Conservation (phyloP, 768 basidiomycete species). For the Gloeostereum incarnatum region DNA sequence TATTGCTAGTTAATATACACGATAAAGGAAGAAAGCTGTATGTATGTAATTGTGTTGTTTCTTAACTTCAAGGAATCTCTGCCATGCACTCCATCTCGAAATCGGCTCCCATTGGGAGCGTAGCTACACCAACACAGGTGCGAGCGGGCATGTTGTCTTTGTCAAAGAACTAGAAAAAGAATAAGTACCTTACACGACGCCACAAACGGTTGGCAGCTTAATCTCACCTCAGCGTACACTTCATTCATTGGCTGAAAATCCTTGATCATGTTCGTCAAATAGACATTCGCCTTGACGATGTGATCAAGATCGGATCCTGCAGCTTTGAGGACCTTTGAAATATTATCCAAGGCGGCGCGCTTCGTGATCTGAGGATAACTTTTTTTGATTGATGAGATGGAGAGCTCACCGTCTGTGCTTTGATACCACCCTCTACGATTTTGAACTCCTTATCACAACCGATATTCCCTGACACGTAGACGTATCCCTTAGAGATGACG, state of each 20-base stretch:
- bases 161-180: slow-evolving; percentile 33
- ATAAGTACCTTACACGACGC: not conserved
- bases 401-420: slow-evolving; percentile 23
- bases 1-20: slow-evolving; percentile 10
- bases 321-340: slow-evolving; percentile 29
- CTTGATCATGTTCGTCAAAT: slow-evolving; percentile 24
- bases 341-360: slow-evolving; percentile 28
- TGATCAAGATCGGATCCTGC: slow-evolving; percentile 30
- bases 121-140: slow-evolving; percentile 48
- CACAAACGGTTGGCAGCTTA: not conserved
- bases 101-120: slow-evolving; percentile 41
- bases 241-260: slow-evolving; percentile 31
- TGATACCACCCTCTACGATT: slow-evolving; percentile 23
- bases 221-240: slow-evolving; percentile 23
- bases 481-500: slow-evolving; percentile 22
- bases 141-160: slow-evolving; percentile 38
- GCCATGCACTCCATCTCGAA: slow-evolving; percentile 60
- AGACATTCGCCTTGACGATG: slow-evolving; percentile 32
- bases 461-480: slow-evolving; percentile 29
- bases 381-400: not conserved
- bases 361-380: slow-evolving; percentile 7
- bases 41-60: slow-evolving; percentile 1
- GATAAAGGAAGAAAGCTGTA: slow-evolving; percentile 9
- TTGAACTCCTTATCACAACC: slow-evolving; percentile 23
- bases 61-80: slow-evolving; percentile 16